Evolutionary conservation across 495 filamentous ascomycete species (phyloP).

Genomic region (Pyrenula aspistea): DNA sequence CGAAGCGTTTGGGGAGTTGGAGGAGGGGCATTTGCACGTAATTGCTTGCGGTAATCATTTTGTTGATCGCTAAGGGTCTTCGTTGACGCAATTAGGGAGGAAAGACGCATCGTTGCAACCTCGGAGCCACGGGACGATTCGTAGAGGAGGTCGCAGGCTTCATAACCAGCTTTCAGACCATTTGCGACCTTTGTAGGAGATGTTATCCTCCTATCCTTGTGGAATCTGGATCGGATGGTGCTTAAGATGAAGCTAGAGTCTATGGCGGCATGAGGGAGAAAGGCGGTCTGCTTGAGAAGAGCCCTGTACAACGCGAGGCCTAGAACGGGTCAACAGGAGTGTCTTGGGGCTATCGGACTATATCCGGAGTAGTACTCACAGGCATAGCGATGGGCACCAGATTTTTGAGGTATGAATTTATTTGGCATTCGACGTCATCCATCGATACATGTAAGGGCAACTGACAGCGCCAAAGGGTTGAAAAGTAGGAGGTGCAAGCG

Average conservation of each 20-base stretch:
- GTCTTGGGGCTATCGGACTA: neutral
- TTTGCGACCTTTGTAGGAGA: conserved; percentile 40
- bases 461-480: too few species aligned
- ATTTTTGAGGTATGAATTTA: conserved; percentile 31
- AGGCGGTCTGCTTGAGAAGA: conserved; percentile 48
- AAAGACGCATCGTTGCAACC: conserved; percentile 12
- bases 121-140: conserved; percentile 23
- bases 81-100: conserved; percentile 12
- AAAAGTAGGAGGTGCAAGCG: too few species aligned
- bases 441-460: too few species aligned
- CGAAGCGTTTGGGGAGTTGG: conserved; percentile 13
- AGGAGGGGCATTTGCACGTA: conserved; percentile 2
- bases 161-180: conserved; percentile 54
- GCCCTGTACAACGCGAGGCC: conserved; percentile 64
- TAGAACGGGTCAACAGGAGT: conserved; percentile 18
- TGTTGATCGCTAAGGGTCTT: neutral
- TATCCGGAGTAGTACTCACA: conserved; percentile 45
- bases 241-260: conserved; percentile 26
- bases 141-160: conserved; percentile 35
- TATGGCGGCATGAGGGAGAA: conserved; percentile 29
- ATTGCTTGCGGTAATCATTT: conserved; percentile 8
- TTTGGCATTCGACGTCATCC: conserved; percentile 31
- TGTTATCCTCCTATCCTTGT: conserved; percentile 38
- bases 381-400: conserved; percentile 47
- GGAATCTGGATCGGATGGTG: conserved; percentile 44